A percentile compares a stretch with the other conserved stretches of the same genome.
These are phyloP conservation scores for Zelopaecilomyces penicillatus DNA, from an alignment of 2,329 filamentous ascomycete genomes.

Conservation along the genomic window DNA sequence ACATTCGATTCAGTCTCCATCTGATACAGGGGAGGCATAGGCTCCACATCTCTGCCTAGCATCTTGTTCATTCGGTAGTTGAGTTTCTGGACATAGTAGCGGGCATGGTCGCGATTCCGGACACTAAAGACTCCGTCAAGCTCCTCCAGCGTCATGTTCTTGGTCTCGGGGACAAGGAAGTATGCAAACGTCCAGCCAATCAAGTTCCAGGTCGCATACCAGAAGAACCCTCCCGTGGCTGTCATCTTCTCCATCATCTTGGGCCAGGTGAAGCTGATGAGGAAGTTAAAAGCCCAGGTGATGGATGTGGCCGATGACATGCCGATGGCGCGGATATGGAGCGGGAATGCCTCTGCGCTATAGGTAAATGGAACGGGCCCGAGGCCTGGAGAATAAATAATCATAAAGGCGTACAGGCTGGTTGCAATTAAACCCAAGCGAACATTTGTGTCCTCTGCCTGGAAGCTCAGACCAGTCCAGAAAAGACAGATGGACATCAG, in stretches of 20 bases:
- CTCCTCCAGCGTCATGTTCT: conserved; percentile 42
- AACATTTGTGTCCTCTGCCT: conserved; percentile 16
- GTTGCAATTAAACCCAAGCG: conserved; percentile 24
- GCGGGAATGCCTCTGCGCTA: conserved; percentile 30
- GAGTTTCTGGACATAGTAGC: conserved; percentile 26
- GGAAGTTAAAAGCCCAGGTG: conserved; percentile 21
- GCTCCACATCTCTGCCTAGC: no score
- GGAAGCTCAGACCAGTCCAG: conserved; percentile 23
- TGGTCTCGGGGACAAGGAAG: conserved; percentile 41
- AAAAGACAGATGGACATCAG: conserved; percentile 25
- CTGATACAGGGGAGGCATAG: no score
- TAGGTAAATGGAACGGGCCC: conserved; percentile 30
- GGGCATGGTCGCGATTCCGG: conserved; percentile 30
- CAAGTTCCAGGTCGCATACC: conserved; percentile 40
- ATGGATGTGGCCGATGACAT: conserved; percentile 31
- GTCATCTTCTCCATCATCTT: conserved; percentile 24
- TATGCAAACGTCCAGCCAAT: conserved; percentile 40
- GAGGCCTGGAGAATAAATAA: conserved; percentile 27
- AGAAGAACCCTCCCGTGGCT: conserved; percentile 26
- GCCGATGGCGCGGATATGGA: conserved; percentile 29
- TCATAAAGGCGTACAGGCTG: conserved; percentile 29
- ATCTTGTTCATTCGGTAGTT: no score
- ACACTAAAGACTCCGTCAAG: conserved; percentile 41
- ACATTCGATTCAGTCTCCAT: no score
- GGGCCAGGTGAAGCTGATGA: conserved; percentile 22